phyloP scores from a whole-genome alignment of 176 grass and related monocot genomes.

The Hsuehochloa calcarea region DNA sequence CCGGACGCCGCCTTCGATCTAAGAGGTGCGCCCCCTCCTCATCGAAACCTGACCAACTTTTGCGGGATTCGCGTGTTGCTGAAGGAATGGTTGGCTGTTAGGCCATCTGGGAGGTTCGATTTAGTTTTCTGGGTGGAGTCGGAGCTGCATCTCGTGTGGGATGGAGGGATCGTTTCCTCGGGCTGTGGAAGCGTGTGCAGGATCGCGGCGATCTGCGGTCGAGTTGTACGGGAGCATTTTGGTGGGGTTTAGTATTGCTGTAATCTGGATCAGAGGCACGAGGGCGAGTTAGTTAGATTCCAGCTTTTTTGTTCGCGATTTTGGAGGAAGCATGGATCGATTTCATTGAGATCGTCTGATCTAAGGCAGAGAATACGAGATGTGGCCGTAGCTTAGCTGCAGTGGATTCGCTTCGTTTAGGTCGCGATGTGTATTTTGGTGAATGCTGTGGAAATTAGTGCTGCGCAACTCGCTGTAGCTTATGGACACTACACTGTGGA shows the following conservation, averaged over 20 bases:
- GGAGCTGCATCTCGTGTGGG: slow-evolving; percentile 4
- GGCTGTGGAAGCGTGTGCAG: background rate
- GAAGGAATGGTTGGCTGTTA: background rate
- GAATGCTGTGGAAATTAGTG: background rate
- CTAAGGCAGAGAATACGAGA: background rate
- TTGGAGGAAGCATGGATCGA: background rate
- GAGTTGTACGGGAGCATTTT: background rate
- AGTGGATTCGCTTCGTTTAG: background rate
- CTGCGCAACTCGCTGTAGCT: no score
- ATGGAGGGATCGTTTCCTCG: background rate
- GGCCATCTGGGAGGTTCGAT: background rate
- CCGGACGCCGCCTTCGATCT: slow-evolving; percentile 18
- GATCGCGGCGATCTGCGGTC: slow-evolving; percentile 17
- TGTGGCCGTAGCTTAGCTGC: background rate
- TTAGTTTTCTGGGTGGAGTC: background rate
- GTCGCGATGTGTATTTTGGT: background rate
- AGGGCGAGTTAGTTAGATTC: background rate
- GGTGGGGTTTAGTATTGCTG: background rate
- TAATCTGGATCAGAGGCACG: background rate
- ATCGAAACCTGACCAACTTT: background rate
- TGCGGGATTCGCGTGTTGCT: background rate
- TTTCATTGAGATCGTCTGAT: slow-evolving; percentile 10
- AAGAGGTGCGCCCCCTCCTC: slow-evolving; percentile 10
- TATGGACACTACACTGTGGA: background rate
- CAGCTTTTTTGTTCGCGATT: background rate